Conservation (phyloP, 768 basidiomycete genomes). For the Lactarius sanguifluus region DNA sequence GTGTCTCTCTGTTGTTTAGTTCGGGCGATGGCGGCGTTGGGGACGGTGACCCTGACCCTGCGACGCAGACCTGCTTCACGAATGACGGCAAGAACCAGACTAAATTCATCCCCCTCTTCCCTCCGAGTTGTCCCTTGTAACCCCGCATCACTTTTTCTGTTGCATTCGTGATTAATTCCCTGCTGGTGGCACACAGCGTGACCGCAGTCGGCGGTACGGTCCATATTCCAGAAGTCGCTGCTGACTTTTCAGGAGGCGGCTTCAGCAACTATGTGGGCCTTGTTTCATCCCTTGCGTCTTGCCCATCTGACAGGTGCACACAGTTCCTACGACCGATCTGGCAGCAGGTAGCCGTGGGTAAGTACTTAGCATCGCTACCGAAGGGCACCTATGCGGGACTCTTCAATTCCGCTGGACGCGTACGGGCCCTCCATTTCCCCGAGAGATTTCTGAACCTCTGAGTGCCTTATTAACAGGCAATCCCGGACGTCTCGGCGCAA, state of each 20-base stretch:
- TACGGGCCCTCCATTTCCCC: constrained; percentile 34
- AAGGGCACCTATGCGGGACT: constrained; percentile 51
- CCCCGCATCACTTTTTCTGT: background rate
- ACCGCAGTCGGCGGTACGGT: constrained; percentile 70
- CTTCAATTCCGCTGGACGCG: constrained; percentile 56
- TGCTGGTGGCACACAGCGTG: constrained; percentile 43
- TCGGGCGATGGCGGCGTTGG: constrained; percentile 75
- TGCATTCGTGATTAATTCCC: background rate
- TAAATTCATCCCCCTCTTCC: constrained; percentile 55
- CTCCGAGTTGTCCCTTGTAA: constrained; percentile 49
- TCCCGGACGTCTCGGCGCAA: constrained; percentile 63
- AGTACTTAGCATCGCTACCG: constrained; percentile 45
- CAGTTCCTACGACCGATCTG: constrained; percentile 56
- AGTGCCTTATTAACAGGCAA: constrained; percentile 40
- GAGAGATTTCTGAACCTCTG: background rate
- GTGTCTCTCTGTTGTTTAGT: constrained; percentile 64
- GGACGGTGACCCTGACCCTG: constrained; percentile 55
- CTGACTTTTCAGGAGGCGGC: constrained; percentile 67
- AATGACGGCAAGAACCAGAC: constrained; percentile 59
- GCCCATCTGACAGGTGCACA: background rate
- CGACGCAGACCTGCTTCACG: constrained; percentile 52
- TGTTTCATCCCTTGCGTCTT: background rate
- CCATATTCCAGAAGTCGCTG: constrained; percentile 56
- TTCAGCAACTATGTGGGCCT: constrained; percentile 64
- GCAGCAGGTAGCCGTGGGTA: constrained; percentile 46